Percentiles rank a stretch among this genome's conserved stretches.
Conservation (phyloP, 1,284 basidiomycete species). For the Puccinia triticina region DNA sequence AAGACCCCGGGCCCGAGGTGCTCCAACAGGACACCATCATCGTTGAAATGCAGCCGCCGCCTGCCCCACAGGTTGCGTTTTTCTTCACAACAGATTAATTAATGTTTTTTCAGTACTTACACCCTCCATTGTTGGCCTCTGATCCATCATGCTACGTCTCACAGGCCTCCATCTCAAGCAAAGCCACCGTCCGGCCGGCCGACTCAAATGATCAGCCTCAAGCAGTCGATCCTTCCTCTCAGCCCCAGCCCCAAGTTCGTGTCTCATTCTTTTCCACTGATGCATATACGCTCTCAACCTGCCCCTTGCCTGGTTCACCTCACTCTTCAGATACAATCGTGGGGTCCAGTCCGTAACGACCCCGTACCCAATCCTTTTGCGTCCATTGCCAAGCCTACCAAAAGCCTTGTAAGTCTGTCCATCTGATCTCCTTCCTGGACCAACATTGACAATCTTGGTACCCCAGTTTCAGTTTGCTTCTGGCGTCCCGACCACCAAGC, state of each 20-base stretch:
- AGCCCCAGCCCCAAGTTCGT: neutral
- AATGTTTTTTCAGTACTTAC: no score
- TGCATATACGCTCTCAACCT: neutral
- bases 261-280: neutral
- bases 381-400: neutral
- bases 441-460: no score
- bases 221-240: neutral
- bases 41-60: neutral
- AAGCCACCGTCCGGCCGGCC: neutral
- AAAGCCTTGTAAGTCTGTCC: slow-evolving; percentile 2
- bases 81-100: neutral
- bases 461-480: slow-evolving; percentile 18
- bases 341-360: neutral
- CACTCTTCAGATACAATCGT: neutral
- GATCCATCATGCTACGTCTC: neutral
- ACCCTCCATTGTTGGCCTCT: no score
- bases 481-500: neutral
- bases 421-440: no score
- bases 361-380: neutral
- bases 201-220: neutral
- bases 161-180: neutral
- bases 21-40: neutral
- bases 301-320: neutral
- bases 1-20: neutral
- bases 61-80: neutral